Evolutionary conservation across 2,329 filamentous ascomycete species (phyloP), one percentile per base, ranked within the genome.

Genomic region (Venturia asperata): DNA sequence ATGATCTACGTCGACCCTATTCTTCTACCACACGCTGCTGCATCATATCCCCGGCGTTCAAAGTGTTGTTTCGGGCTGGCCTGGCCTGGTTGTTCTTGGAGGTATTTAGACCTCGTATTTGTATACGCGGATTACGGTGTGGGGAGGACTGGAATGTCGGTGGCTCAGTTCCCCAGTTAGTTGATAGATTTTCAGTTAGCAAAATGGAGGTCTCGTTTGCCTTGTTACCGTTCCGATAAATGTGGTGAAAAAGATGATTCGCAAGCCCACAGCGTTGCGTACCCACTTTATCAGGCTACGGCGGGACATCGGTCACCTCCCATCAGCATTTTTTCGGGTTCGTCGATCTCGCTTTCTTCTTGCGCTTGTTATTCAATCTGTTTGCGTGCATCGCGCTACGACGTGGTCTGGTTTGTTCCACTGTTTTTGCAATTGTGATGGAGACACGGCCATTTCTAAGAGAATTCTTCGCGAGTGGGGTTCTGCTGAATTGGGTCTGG

Each of bases 41-140:
- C 60, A 43, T 61, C 60, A 61, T 61, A 61, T 61, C 39, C 60
- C 60, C 42, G 60, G 60, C 30, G 60, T 61, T 61, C 60, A 58
- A 58, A 58, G 52, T 58, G 52, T 27, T 58, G 30, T 58, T 17
- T n/a, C 19, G 30, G 30, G 6, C 11, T 4, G 52, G 30, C 10
- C 52, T 56, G 52, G 30, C 27, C 13, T n/a, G 52, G 24, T 10
- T 15, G 47, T 52, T 37, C 30, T 58, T 58, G 52, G 52, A 58
- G 52, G 52, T 37, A 39, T 58, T n/a, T 37, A 58, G 30, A 58
- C 52, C 52, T 58, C 52, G 5, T 39, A 37, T 15, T 52, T 27
- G 27, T 37, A n/a, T 37, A 37, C 19, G 27, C 19, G 30, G 30
- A 27, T 27, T 19, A 24, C 17, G 17, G 27, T 39, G 52, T 5